Conservation (phyloP, 2,329 filamentous ascomycete species). For the Sporothrix globosa region DNA sequence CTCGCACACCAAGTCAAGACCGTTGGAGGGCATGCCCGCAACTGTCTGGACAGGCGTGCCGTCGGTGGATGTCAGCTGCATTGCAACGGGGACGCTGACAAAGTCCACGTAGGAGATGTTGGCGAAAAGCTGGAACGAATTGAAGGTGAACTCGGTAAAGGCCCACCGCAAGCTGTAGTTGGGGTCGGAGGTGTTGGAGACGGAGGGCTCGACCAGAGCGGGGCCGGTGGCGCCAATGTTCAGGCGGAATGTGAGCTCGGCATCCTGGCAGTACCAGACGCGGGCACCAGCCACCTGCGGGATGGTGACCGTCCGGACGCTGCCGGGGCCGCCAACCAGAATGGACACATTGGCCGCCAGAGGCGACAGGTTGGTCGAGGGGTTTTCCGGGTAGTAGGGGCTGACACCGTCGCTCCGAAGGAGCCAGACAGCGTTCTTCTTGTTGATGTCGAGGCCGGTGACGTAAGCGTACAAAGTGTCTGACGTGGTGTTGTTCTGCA, state of each 20-base stretch:
- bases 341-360: constrained; percentile 65
- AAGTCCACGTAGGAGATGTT: constrained; percentile 80
- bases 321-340: constrained; percentile 62
- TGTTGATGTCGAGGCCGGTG: constrained; percentile 66
- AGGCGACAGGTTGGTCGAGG: constrained; percentile 53
- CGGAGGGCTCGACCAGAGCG: constrained; percentile 73
- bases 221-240: constrained; percentile 63
- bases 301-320: constrained; percentile 63
- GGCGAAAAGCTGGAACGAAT: constrained; percentile 62
- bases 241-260: constrained; percentile 66
- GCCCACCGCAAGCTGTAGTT: constrained; percentile 67
- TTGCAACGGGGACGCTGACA: constrained; percentile 65
- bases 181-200: constrained; percentile 65
- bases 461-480: constrained; percentile 68
- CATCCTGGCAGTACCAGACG: constrained; percentile 69
- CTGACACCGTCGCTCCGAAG: constrained; percentile 68
- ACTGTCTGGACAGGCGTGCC: constrained; percentile 51
- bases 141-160: constrained; percentile 72
- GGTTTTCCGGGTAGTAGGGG: constrained; percentile 66
- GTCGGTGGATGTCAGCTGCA: constrained; percentile 54
- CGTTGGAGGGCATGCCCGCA: constrained; percentile 53
- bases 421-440: constrained; percentile 62
- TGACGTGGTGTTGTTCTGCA: constrained; percentile 68
- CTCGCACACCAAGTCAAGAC: constrained; percentile 51
- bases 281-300: constrained; percentile 71